Conservation (phyloP, 2,329 filamentous ascomycete genomes). For the Trichoderma atrobrunneum region DNA sequence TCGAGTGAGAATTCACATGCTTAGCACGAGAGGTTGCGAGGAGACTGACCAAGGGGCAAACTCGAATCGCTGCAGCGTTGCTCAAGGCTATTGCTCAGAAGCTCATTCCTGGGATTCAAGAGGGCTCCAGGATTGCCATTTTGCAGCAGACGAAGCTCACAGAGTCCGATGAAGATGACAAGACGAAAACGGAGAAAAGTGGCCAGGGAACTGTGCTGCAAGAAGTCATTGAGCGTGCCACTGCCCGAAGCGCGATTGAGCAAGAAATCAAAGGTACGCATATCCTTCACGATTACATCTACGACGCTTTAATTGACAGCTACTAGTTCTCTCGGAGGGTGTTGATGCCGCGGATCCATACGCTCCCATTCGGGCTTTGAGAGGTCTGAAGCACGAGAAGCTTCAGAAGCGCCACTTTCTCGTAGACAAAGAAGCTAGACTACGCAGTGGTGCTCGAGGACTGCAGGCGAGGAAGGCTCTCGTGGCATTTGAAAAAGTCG, state of each 20-base stretch:
- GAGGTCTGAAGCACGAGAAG: constrained; percentile 60
- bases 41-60: not conserved
- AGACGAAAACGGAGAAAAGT: constrained; percentile 9
- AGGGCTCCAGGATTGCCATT: constrained; percentile 62
- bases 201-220: constrained; percentile 54
- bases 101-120: constrained; percentile 72
- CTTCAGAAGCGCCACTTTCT: constrained; percentile 63
- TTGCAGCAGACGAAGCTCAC: constrained; percentile 61
- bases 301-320: constrained; percentile 22
- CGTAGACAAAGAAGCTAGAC: constrained; percentile 68
- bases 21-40: not conserved
- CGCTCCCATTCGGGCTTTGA: constrained; percentile 58
- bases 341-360: constrained; percentile 56
- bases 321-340: constrained; percentile 53
- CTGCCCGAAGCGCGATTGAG: constrained; percentile 54
- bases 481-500: constrained; percentile 63
- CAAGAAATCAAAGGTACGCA: constrained; percentile 57
- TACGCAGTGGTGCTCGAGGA: constrained; percentile 73
- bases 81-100: constrained; percentile 74
- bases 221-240: constrained; percentile 63
- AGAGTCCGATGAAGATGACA: constrained; percentile 33
- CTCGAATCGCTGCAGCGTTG: constrained; percentile 48
- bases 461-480: constrained; percentile 73
- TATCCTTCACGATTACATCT: not conserved
- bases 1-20: constrained; percentile 55